Percentiles rank a stretch among this genome's conserved stretches.
These are phyloP conservation scores for Wickerhamomyces sp. DNA, from an alignment of 1,139 yeast genomes.

Conservation along the genomic window DNA sequence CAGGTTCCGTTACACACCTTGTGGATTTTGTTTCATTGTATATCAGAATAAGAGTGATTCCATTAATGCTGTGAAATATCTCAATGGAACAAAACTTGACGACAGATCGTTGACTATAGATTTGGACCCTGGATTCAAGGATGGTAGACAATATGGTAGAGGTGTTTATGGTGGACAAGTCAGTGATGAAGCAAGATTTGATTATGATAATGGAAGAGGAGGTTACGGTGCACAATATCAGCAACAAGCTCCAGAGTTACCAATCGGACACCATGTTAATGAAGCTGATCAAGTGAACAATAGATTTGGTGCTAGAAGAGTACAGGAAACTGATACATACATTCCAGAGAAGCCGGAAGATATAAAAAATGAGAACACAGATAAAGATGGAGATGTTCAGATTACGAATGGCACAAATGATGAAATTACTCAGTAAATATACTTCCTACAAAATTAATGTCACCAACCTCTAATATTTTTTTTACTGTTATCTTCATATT, in stretches of 20 bases:
- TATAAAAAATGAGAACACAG: background rate
- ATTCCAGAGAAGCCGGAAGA: slow-evolving; percentile 12
- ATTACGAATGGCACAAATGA: too few species aligned
- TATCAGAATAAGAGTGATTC: slow-evolving; percentile 67
- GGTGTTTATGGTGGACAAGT: slow-evolving; percentile 90
- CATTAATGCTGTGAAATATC: slow-evolving; percentile 72
- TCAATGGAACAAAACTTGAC: slow-evolving; percentile 77
- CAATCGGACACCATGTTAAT: background rate
- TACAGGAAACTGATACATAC: slow-evolving; percentile 18
- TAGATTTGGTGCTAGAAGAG: slow-evolving; percentile 27
- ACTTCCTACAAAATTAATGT: too few species aligned
- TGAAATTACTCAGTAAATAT: too few species aligned
- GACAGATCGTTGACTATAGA: slow-evolving; percentile 78
- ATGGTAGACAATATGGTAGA: slow-evolving; percentile 92
- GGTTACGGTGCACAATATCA: slow-evolving; percentile 36
- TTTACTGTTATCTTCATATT: background rate
- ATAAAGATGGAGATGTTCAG: background rate
- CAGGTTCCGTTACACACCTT: slow-evolving; percentile 82
- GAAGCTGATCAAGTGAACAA: slow-evolving; percentile 9
- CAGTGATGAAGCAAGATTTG: slow-evolving; percentile 51
- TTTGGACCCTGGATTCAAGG: slow-evolving; percentile 90
- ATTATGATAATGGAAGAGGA: slow-evolving; percentile 54
- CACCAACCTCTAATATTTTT: too few species aligned
- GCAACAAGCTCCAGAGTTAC: slow-evolving; percentile 1
- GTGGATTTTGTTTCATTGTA: slow-evolving; percentile 92